phyloP scores from a whole-genome alignment of 768 basidiomycete species.

The Rhodotorula sphaerocarpa region DNA sequence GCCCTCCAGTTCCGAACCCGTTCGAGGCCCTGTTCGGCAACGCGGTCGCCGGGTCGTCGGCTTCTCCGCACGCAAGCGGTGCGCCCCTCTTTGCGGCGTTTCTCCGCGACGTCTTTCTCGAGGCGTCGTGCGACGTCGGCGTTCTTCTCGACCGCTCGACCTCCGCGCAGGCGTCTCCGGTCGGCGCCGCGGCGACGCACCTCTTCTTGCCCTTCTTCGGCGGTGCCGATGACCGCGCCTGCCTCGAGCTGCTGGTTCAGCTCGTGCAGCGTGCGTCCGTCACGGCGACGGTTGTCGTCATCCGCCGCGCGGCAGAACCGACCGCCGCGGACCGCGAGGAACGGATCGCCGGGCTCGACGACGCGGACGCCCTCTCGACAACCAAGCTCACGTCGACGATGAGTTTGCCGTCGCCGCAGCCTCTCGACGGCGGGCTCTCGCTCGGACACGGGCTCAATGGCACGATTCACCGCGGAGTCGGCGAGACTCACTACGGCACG shows the following conservation, averaged over 20 bases:
- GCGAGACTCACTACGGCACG: constrained; percentile 67
- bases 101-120: constrained; percentile 70
- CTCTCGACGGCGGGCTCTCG: not conserved
- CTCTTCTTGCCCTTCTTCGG: constrained; percentile 86
- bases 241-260: constrained; percentile 71
- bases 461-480: constrained; percentile 34
- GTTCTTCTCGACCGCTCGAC: constrained; percentile 66
- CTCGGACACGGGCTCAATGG: not conserved
- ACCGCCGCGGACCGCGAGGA: constrained; percentile 13
- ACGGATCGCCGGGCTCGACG: constrained; percentile 23
- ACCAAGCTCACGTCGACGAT: constrained; percentile 41
- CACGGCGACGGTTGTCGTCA: constrained; percentile 63
- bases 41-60: constrained; percentile 40
- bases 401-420: constrained; percentile 10
- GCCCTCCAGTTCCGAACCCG: constrained; percentile 49
- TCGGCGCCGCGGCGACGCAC: constrained; percentile 48
- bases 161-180: not conserved
- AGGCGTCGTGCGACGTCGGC: constrained; percentile 65
- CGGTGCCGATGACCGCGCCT: constrained; percentile 84
- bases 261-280: constrained; percentile 62
- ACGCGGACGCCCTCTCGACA: constrained; percentile 36
- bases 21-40: constrained; percentile 66
- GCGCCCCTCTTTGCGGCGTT: constrained; percentile 65
- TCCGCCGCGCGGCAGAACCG: constrained; percentile 42
- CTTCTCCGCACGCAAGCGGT: constrained; percentile 39